Evolutionary conservation across 176 grass and related monocot species (phyloP).

Genomic region (Rhipidocladum racemiflorum): DNA sequence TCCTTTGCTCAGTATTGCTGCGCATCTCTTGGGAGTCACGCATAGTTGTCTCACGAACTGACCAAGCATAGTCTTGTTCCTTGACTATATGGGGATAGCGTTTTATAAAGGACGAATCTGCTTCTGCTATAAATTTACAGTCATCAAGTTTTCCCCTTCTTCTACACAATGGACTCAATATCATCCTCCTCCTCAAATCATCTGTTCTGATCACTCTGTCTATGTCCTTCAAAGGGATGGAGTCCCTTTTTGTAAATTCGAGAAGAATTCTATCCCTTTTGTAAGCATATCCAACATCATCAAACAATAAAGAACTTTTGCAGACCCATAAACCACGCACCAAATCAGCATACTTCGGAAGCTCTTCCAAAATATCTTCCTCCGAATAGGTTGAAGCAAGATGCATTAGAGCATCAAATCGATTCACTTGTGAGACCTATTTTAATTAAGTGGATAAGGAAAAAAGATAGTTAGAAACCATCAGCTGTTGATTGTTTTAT

Average conservation of each 20-base stretch:
- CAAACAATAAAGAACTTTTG: constrained; percentile 66
- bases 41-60: constrained; percentile 20
- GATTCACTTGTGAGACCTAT: constrained; percentile 57
- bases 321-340: constrained; percentile 74
- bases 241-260: constrained; percentile 53
- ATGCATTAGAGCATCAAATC: constrained; percentile 61
- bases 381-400: constrained; percentile 56
- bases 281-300: constrained; percentile 38
- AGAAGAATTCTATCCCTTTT: constrained; percentile 54
- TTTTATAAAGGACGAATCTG: constrained; percentile 56
- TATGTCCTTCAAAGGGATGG: constrained; percentile 20
- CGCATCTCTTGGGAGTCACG: background rate
- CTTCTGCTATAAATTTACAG: constrained; percentile 53
- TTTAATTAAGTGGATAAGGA: background rate
- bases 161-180: constrained; percentile 47
- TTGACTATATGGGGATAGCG: constrained; percentile 50
- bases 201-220: background rate
- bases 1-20: constrained; percentile 5
- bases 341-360: constrained; percentile 55
- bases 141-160: constrained; percentile 41
- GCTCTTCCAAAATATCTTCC: constrained; percentile 49
- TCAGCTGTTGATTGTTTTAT: background rate
- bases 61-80: constrained; percentile 60
- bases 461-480: background rate
- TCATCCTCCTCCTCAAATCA: background rate